phyloP scores from a whole-genome alignment of 345 rosid species.

The Brassica incana region DNA sequence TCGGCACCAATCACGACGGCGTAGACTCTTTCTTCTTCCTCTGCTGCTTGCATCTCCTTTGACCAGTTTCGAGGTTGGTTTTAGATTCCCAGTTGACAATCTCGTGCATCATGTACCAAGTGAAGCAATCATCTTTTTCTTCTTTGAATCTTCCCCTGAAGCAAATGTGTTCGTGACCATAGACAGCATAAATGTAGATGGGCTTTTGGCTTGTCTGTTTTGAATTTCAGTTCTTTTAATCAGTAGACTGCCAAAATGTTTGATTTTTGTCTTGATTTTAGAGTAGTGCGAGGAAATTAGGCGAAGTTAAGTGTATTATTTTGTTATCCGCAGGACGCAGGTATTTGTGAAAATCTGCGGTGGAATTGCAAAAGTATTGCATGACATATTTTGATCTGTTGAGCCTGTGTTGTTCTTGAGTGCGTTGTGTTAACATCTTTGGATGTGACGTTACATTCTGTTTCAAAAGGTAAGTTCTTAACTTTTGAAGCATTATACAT shows the following conservation, averaged over 20 bases:
- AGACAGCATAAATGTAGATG: neutral
- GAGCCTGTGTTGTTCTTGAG: neutral
- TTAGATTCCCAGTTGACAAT: neutral
- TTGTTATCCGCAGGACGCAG: slow-evolving; percentile 2
- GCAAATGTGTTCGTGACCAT: neutral
- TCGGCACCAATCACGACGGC: slow-evolving; percentile 55
- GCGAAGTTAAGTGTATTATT: slow-evolving; percentile 5
- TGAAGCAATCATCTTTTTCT: slow-evolving; percentile 28
- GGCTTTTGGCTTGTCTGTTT: neutral
- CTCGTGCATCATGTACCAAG: slow-evolving; percentile 12
- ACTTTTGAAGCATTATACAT: too few relatives aligned
- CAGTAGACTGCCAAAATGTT: neutral
- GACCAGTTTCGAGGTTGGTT: neutral
- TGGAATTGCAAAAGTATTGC: neutral
- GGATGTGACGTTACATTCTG: neutral
- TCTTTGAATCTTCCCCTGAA: neutral
- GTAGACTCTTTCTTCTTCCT: slow-evolving; percentile 58
- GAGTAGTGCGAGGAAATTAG: slow-evolving; percentile 15
- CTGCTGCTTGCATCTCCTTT: neutral
- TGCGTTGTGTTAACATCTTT: too few relatives aligned
- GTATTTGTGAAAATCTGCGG: slow-evolving; percentile 21
- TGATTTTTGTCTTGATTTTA: neutral
- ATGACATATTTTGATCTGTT: neutral
- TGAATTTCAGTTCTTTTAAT: neutral
- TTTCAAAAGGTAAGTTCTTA: too few relatives aligned